Conservation (phyloP, 352 stramenopile genomes). For the Pythium brassicae region DNA sequence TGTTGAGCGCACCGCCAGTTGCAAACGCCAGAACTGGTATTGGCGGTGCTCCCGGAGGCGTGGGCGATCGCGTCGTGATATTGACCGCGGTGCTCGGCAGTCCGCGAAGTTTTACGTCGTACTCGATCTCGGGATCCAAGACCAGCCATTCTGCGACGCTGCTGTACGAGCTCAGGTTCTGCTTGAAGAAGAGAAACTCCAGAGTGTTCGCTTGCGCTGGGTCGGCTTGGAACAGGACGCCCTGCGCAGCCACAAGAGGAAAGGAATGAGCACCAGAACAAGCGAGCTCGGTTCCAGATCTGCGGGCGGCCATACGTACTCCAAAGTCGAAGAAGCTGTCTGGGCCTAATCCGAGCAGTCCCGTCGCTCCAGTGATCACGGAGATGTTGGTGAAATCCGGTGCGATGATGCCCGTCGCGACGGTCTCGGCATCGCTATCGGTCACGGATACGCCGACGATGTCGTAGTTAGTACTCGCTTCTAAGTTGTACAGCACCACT, state of each 20-base stretch:
- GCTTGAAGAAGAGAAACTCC: slow-evolving; percentile 8
- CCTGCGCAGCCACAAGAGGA: slow-evolving; percentile 12
- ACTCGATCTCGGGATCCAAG: slow-evolving; percentile 10
- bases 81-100: slow-evolving; percentile 20
- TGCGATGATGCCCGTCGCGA: slow-evolving; percentile 20
- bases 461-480: slow-evolving; percentile 45
- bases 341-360: not conserved
- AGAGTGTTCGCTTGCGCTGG: not conserved
- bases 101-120: slow-evolving; percentile 24
- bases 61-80: slow-evolving; percentile 26
- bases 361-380: slow-evolving; percentile 9
- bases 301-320: slow-evolving; percentile 20
- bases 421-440: not conserved
- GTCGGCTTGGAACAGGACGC: slow-evolving; percentile 50
- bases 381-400: slow-evolving; percentile 21
- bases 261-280: not conserved
- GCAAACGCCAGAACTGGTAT: slow-evolving; percentile 16
- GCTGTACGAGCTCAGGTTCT: not conserved
- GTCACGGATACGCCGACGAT: slow-evolving; percentile 34
- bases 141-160: slow-evolving; percentile 7
- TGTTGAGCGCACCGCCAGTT: slow-evolving; percentile 39
- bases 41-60: slow-evolving; percentile 23
- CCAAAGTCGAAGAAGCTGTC: slow-evolving; percentile 41
- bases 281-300: not conserved
- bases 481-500: slow-evolving; percentile 25